Percentiles rank a stretch among this genome's conserved stretches.
phyloP scores from a whole-genome alignment of 352 stramenopile species.

The Phytophthora pluvialis region DNA sequence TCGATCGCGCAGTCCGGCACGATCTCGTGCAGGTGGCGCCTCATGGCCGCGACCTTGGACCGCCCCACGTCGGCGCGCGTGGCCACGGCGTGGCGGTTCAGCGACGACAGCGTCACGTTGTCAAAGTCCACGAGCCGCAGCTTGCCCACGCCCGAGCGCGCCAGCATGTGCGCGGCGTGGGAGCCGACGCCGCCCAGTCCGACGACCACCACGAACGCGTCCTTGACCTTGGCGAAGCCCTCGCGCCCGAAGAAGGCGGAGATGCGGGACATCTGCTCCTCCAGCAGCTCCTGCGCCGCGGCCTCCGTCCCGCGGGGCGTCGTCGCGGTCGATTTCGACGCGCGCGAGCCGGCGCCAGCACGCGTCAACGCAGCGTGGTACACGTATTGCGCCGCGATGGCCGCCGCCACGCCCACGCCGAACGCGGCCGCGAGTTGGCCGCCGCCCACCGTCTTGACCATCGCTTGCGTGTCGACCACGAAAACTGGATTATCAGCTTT shows the following conservation, averaged over 20 bases:
- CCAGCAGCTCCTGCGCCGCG: constrained; percentile 59
- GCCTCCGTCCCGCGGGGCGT: constrained; percentile 38
- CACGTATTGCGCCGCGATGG: constrained; percentile 50
- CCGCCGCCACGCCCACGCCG: constrained; percentile 55
- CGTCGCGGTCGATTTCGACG: not conserved
- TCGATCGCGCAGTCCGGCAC: constrained; percentile 90
- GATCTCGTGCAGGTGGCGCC: constrained; percentile 76
- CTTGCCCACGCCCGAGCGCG: constrained; percentile 93
- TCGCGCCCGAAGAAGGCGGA: constrained; percentile 95
- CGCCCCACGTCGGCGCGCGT: constrained; percentile 96
- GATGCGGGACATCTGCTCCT: constrained; percentile 93
- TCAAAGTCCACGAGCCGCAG: constrained; percentile 99
- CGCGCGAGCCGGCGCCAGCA: not conserved
- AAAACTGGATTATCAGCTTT: not conserved
- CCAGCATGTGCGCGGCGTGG: constrained; percentile 98
- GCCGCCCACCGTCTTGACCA: constrained; percentile 56
- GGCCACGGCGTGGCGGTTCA: constrained; percentile 98
- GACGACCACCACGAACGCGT: constrained; percentile 94
- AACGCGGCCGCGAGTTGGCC: constrained; percentile 58
- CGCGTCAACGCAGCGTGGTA: constrained; percentile 47
- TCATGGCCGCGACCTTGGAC: constrained; percentile 92
- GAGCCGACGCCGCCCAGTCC: constrained; percentile 97
- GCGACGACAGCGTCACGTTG: constrained; percentile 98
- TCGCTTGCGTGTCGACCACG: constrained; percentile 21
- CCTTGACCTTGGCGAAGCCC: constrained; percentile 89